Evolutionary conservation across 2,329 filamentous ascomycete species (phyloP), one percentile per base, ranked within the genome.

Genomic region (Trichoderma asperellum): DNA sequence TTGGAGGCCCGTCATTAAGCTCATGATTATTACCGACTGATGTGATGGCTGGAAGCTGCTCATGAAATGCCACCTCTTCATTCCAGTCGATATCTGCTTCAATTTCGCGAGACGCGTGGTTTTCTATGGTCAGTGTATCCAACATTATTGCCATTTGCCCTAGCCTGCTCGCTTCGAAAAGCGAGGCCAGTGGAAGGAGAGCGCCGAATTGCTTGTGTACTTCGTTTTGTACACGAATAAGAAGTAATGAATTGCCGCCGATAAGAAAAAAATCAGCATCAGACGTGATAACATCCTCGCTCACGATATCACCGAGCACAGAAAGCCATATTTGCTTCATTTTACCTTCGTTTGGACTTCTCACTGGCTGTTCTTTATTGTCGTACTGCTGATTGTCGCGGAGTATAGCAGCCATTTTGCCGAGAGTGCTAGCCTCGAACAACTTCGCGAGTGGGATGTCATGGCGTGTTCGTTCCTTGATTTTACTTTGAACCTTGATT

Each of bases 361-460:
- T 7, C 37, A 43, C 7, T 43, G 16, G 37, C 37, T 43, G 37
- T 43, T 43, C 37, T 7, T 43, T 18, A 43, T 43, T 18, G 37
- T 43, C 16, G 37, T 18, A 5, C 6, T 40, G 37, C 3, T 40
- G 37, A 40, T 40, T 40, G 14, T 40, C 37, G 37, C 16, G 4
- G 14, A 43, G 37, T 16, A 43, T 18, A 43, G 37, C 37, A 18
- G 82, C 80, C 81, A 86, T 83, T 2, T 47, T 57, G 0, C 73
- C 71, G 1, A 86, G 75, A 0, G 80, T 82, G 68, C 76, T 81
- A 2, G 73, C 69, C 10, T 79, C 72, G 64, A 83, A 79, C 0
- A 86, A 16, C 37, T 43, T 43, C 37, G 18, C 16, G 2, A 43
- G 37, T 18, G 37, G 37, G 37, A 43, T 43, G 5, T 18, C 37